Base-by-base conservation (phyloP, 139 green algal species). In the Picochlorum costavermella region DNA sequence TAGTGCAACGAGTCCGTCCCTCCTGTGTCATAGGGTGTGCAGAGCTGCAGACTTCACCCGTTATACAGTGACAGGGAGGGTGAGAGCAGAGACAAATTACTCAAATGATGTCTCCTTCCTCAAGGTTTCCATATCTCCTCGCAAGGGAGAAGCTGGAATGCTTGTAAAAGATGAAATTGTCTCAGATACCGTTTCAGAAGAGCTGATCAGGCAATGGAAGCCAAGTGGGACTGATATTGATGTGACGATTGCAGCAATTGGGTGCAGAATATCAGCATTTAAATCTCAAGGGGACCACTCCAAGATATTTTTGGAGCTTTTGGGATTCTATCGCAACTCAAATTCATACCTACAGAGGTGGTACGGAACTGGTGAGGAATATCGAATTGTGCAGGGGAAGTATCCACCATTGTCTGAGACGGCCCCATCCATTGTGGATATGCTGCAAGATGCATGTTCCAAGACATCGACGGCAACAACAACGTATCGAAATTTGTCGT, bases 21-120 rank as follows among this genome's bases (percentile, higher is more conserved):
- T 44, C 1, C 62, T 77, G 14, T 77, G 71, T 58, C 48, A 48
- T 31, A 45, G 40, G 37, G 49, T 77, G 17, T 77, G 71, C 43
- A 59, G 55, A 53, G 71, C 71, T 4, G 71, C 71, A 23, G 71
- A 77, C 29, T 77, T 77, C 33, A 69, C 63, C 36, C 48, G 69
- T 14, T 77, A 77, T 51, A 50, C 71, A 3, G 58, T 77, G n/a
- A 64, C 64, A 23, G 71, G 71, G 46, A 46, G 13, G 3, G 45
- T 77, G 28, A 36, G 61, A 28, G 36, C 69, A 50, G 29, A 64
- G 25, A 37, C 50, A 59, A 25, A 10, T 36, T 30, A 37, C 23
- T 37, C 25, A 14, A 11, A 25, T 1, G 25, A 59, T 31, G 20
- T 16, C 16, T 36, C 23, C 16, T 37, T 30, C 23, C n/a, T 31